Percentiles rank a stretch among this genome's conserved stretches.
These are phyloP conservation scores for Colletotrichum sp. DNA, from an alignment of 2,329 filamentous ascomycete genomes.

Conservation along the genomic window DNA sequence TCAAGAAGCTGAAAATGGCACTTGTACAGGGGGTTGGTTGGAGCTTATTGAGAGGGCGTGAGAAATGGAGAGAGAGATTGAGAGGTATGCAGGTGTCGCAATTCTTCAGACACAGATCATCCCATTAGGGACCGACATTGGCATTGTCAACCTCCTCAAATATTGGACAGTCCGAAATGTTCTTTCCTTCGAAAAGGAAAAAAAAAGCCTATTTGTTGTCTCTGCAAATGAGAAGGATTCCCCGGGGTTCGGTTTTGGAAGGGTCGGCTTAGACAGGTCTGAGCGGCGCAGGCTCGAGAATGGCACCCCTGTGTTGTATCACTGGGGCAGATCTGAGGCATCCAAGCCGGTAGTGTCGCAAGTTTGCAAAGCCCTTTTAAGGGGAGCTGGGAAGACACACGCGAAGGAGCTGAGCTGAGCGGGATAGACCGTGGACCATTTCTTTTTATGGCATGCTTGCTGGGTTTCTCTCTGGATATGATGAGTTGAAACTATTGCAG, in stretches of 20 bases:
- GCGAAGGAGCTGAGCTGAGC: background rate
- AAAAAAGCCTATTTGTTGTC: background rate
- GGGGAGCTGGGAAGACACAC: background rate
- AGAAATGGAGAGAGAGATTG: background rate
- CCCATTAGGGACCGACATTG: background rate
- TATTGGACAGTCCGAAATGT: background rate
- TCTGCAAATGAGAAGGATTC: conserved; percentile 1
- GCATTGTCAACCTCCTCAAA: background rate
- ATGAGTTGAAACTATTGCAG: background rate
- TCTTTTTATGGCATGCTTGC: background rate
- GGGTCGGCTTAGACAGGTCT: background rate
- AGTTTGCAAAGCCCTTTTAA: background rate
- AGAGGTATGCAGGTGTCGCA: background rate
- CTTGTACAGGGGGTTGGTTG: background rate
- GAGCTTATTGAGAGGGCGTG: background rate
- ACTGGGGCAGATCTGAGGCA: conserved; percentile 16
- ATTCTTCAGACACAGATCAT: conserved; percentile 7
- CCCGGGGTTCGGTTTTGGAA: background rate
- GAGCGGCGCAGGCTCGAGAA: background rate
- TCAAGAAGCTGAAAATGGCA: background rate
- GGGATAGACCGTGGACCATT: background rate
- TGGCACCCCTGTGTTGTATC: conserved; percentile 13
- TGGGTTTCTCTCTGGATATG: background rate
- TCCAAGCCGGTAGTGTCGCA: conserved; percentile 20
- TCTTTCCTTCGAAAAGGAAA: background rate